phyloP scores from a whole-genome alignment of 495 filamentous ascomycete genomes.

The Filosporella fistucella region DNA sequence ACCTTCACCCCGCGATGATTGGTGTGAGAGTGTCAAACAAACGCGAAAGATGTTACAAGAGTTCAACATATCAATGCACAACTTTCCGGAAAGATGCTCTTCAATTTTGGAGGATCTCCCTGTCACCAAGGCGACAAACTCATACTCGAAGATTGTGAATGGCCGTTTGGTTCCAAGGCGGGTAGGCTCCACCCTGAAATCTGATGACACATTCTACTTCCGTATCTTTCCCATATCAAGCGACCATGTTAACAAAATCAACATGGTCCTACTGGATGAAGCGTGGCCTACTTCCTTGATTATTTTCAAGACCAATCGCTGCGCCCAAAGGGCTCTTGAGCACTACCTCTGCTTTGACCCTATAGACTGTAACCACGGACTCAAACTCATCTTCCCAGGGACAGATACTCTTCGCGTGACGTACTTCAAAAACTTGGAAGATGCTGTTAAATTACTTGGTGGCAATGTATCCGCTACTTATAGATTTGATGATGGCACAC shows the following conservation, averaged over 20 bases:
- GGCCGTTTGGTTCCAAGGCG: conserved; percentile 10
- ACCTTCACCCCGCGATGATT: conserved; percentile 26
- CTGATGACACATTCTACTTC: conserved; percentile 35
- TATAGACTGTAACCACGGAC: conserved; percentile 1
- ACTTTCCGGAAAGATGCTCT: too few relatives aligned
- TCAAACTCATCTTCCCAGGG: conserved; percentile 18
- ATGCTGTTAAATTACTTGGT: conserved; percentile 23
- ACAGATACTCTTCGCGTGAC: conserved; percentile 13
- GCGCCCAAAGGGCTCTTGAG: conserved; percentile 27
- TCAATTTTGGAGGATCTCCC: conserved; percentile 34
- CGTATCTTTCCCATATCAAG: conserved; percentile 28
- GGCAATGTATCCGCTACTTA: conserved; percentile 12
- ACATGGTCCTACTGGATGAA: conserved; percentile 36
- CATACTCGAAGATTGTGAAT: conserved; percentile 27
- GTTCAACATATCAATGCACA: too few relatives aligned
- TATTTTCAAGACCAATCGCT: conserved; percentile 23
- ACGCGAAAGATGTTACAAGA: background rate
- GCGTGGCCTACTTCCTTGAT: conserved; percentile 20
- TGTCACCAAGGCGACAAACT: conserved; percentile 31
- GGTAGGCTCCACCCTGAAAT: conserved; percentile 11
- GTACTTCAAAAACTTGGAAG: conserved; percentile 25
- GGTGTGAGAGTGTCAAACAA: conserved; percentile 4
- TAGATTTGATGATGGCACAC: conserved; percentile 1
- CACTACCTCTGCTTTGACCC: conserved; percentile 29
- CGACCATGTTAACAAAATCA: conserved; percentile 36